Evolutionary conservation across 139 green algal genomes (phyloP).

Genomic region (Axilococcus clingmanii): DNA sequence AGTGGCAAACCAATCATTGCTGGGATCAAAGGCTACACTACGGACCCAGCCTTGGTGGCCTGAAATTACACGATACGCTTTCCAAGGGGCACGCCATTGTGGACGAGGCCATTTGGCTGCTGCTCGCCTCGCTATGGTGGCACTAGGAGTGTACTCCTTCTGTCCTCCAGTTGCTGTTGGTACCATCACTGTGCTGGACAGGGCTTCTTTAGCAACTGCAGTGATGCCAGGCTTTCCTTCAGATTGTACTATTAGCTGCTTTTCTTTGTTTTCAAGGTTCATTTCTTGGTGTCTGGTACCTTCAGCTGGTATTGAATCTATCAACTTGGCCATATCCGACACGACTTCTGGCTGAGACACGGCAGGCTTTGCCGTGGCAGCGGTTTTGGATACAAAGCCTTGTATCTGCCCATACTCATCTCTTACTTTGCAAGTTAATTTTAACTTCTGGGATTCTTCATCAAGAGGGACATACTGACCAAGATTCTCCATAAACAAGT

Average conservation of each 20-base stretch:
- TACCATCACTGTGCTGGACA: slow-evolving; percentile 22
- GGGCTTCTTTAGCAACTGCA: slow-evolving; percentile 12
- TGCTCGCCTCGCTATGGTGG: slow-evolving; percentile 46
- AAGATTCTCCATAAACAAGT: slow-evolving; percentile 73
- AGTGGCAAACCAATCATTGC: slow-evolving; percentile 96
- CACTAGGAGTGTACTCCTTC: slow-evolving; percentile 51
- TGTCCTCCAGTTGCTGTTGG: slow-evolving; percentile 33
- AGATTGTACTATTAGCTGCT: background rate
- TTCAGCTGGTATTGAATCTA: slow-evolving; percentile 49
- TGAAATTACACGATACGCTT: slow-evolving; percentile 88
- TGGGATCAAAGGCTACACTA: slow-evolving; percentile 82
- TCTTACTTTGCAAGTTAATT: slow-evolving; percentile 56
- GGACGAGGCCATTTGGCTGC: slow-evolving; percentile 86
- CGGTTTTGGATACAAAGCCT: background rate
- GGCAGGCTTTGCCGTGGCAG: background rate
- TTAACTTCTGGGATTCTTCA: slow-evolving; percentile 52
- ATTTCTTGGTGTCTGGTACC: background rate
- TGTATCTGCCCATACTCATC: slow-evolving; percentile 30
- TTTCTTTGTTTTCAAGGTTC: slow-evolving; percentile 16
- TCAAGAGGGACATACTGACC: slow-evolving; percentile 43
- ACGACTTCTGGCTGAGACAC: slow-evolving; percentile 8
- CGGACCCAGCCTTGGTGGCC: slow-evolving; percentile 96
- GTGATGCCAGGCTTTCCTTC: slow-evolving; percentile 15
- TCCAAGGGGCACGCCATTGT: slow-evolving; percentile 91
- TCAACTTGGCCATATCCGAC: slow-evolving; percentile 53